Base-by-base conservation (phyloP, 2,329 filamentous ascomycete genomes). In the Sclerotinia borealis region DNA sequence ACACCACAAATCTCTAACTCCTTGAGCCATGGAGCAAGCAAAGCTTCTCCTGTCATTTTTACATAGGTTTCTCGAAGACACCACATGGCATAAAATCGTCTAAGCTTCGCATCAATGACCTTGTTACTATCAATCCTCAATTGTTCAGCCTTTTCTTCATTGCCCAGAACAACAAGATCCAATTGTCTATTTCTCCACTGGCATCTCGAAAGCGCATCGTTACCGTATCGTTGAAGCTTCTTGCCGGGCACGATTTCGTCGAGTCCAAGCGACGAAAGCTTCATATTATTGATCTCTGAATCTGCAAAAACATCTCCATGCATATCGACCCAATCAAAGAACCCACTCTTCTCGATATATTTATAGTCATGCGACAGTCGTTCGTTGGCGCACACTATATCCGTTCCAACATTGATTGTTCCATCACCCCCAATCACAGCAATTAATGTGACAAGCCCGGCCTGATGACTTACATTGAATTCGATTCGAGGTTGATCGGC, bases 391-490 rank as follows among this genome's bases (percentile, higher is more conserved):
- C 88, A 91, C 4, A 92, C 89, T n/a, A 93, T 79, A 74, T 93
- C 90, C 3, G 89, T 83, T 51, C 90, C 90, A 0, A 92, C 80
- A 51, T 88, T 76, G 25, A 76, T 71, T 59, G 71, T n/a, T 56
- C 36, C 51, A 25, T 68, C 25, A 25, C 70, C 68, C 1, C 69
- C 69, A 29, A 73, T 60, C 8, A 67, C 67, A 27, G 87, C 87
- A 15, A 89, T 80, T 36, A 93, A 78, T 2, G 84, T 83, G 0
- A 92, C 90, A 19, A 93, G 77, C 1, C 90, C 90, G 10, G 87
- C 87, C 78, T 93, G 90, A 75, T 93, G 90, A 51, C 85, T 88
- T 62, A 93, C 83, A 75, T 93, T 93, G 80, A 93, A 93, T 65
- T 83, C 80, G 39, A 83, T 66, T 25, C 51, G 36, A 66, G 63